phyloP scores from a whole-genome alignment of 352 stramenopile genomes.

The Phytophthora palmivora region DNA sequence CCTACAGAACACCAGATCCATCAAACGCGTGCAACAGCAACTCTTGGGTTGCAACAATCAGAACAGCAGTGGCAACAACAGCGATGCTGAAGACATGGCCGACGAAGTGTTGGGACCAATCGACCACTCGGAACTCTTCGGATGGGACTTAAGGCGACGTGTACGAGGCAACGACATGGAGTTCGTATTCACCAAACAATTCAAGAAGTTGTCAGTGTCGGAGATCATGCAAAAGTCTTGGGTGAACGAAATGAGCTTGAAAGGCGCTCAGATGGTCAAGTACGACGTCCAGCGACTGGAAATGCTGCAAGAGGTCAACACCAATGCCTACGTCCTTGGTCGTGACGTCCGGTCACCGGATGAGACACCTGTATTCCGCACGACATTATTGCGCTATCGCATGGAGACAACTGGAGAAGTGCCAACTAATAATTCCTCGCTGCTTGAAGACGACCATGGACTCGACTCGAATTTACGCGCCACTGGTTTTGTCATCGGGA shows the following conservation, averaged over 20 bases:
- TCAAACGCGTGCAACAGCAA: slow-evolving; percentile 43
- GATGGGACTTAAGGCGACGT: slow-evolving; percentile 50
- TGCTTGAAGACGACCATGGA: slow-evolving; percentile 10
- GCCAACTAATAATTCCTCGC: slow-evolving; percentile 7
- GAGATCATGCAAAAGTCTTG: slow-evolving; percentile 57
- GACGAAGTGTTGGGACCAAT: slow-evolving; percentile 15
- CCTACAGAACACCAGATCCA: slow-evolving; percentile 38
- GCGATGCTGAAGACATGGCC: slow-evolving; percentile 11
- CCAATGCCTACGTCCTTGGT: slow-evolving; percentile 50
- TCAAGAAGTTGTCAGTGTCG: slow-evolving; percentile 40
- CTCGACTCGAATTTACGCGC: slow-evolving; percentile 19
- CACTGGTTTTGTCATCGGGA: slow-evolving; percentile 52
- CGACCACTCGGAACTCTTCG: slow-evolving; percentile 47
- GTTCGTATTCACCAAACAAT: slow-evolving; percentile 57
- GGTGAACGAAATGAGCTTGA: slow-evolving; percentile 46
- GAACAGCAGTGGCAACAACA: slow-evolving; percentile 3
- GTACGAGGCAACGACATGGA: slow-evolving; percentile 51
- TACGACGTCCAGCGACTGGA: slow-evolving; percentile 57
- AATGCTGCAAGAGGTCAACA: slow-evolving; percentile 50
- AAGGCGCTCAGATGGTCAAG: slow-evolving; percentile 51
- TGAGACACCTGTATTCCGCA: slow-evolving; percentile 50
- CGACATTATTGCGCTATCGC: slow-evolving; percentile 52
- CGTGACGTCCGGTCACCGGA: slow-evolving; percentile 56
- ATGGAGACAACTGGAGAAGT: slow-evolving; percentile 43
- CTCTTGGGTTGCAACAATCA: slow-evolving; percentile 17